Conservation (phyloP, 2,329 filamentous ascomycete species). For the Trichoderma guizhouense region DNA sequence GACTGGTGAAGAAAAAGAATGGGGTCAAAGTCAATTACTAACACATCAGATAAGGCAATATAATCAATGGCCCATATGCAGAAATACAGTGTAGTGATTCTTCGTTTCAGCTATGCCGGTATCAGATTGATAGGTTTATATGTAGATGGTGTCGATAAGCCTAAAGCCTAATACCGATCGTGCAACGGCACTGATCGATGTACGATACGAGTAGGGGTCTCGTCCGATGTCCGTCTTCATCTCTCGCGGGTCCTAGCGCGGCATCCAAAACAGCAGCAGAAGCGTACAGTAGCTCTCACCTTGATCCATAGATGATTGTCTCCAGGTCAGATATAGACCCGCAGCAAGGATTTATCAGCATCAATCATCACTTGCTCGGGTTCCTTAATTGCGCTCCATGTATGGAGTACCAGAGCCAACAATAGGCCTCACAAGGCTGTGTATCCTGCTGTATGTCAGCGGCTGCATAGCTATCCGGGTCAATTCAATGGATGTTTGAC, state of each 20-base stretch:
- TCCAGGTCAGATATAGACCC: background rate
- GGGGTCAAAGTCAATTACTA: background rate
- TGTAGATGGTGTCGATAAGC: background rate
- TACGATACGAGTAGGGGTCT: background rate
- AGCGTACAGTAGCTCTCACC: background rate
- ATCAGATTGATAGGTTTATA: background rate
- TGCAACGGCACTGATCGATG: background rate
- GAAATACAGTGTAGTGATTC: background rate
- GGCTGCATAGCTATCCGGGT: background rate
- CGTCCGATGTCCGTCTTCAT: background rate
- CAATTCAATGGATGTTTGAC: background rate
- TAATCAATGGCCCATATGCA: too few species aligned
- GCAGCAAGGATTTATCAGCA: background rate
- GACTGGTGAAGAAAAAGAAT: background rate
- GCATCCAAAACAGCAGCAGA: background rate
- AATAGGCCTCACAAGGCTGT: background rate
- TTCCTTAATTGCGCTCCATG: background rate
- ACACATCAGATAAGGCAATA: background rate
- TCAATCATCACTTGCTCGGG: background rate
- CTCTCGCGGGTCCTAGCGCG: background rate
- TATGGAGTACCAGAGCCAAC: background rate
- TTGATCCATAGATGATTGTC: background rate
- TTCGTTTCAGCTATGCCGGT: background rate
- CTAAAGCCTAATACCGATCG: background rate
- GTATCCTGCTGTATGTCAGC: background rate